Percentiles rank a stretch among this genome's conserved stretches.
These are phyloP conservation scores for Rhizoclosmatium sp. DNA, from an alignment of 192 early-diverging fungal species.

Conservation along the genomic window DNA sequence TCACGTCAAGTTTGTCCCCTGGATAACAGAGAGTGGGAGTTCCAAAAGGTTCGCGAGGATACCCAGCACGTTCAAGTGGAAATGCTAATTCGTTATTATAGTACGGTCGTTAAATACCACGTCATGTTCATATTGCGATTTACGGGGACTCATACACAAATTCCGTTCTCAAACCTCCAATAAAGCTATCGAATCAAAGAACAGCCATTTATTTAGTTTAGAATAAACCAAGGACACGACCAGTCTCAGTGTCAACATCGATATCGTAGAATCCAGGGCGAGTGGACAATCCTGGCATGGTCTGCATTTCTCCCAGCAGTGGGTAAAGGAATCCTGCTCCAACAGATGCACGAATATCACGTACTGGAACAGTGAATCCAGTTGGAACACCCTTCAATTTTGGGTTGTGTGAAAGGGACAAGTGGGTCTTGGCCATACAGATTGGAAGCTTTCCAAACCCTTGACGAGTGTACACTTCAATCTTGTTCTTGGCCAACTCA, in stretches of 20 bases:
- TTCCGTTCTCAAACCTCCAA: background rate
- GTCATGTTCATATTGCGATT: too few species aligned
- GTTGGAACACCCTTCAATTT: conserved; percentile 91
- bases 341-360: conserved; percentile 93
- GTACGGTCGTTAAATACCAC: conserved; percentile 1
- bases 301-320: conserved; percentile 94
- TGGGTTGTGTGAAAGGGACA: conserved; percentile 91
- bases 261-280: conserved; percentile 96
- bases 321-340: conserved; percentile 99
- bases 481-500: conserved; percentile 86
- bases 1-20: conserved; percentile 95
- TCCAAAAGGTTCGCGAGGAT: conserved; percentile 73
- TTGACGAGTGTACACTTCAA: conserved; percentile 83
- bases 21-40: conserved; percentile 99
- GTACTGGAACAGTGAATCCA: conserved; percentile 88
- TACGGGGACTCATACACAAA: too few species aligned
- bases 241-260: conserved; percentile 86
- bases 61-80: background rate
- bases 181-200: background rate
- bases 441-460: conserved; percentile 91
- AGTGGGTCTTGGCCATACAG: conserved; percentile 99
- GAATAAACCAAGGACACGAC: conserved; percentile 88
- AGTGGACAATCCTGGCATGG: conserved; percentile 97
- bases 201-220: conserved; percentile 50
- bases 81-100: background rate